Evolutionary conservation across 1,284 basidiomycete species (phyloP).

Genomic region (Ustilago bromivora): DNA sequence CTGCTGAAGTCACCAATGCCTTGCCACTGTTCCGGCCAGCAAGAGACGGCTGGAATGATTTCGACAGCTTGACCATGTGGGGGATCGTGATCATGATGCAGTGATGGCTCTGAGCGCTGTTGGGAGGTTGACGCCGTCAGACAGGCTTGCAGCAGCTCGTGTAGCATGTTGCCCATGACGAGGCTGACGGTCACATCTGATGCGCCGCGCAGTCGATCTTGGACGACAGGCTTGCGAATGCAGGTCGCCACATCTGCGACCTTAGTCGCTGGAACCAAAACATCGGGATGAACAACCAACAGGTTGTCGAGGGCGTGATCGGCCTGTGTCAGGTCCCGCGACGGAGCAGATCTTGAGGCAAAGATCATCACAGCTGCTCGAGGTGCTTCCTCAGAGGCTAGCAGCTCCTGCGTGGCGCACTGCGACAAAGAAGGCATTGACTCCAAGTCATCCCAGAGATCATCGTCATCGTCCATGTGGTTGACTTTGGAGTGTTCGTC

Average conservation of each 20-base stretch:
- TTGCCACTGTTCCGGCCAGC: slow-evolving; percentile 55
- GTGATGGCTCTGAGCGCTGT: background rate
- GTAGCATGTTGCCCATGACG: slow-evolving; percentile 65
- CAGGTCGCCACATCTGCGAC: slow-evolving; percentile 63
- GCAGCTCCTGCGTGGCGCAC: slow-evolving; percentile 31
- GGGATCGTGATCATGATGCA: background rate
- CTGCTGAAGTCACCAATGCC: slow-evolving; percentile 62
- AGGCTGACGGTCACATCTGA: slow-evolving; percentile 52
- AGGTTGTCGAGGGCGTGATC: slow-evolving; percentile 53
- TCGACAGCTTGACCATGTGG: background rate
- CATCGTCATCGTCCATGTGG: slow-evolving; percentile 34
- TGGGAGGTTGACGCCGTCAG: slow-evolving; percentile 32
- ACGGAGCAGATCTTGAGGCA: slow-evolving; percentile 19
- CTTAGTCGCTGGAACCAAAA: slow-evolving; percentile 62
- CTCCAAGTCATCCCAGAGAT: slow-evolving; percentile 52
- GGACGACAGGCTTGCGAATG: slow-evolving; percentile 61
- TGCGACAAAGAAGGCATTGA: slow-evolving; percentile 44
- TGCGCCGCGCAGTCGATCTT: slow-evolving; percentile 54
- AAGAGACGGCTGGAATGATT: background rate
- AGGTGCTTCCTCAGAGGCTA: slow-evolving; percentile 21
- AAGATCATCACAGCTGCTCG: slow-evolving; percentile 32
- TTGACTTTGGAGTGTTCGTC: background rate
- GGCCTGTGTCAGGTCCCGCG: background rate
- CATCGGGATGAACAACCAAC: slow-evolving; percentile 65
- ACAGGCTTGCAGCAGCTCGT: slow-evolving; percentile 65